Evolutionary conservation across 2,329 filamentous ascomycete species (phyloP), one percentile per base, ranked within the genome.

Genomic region (Beauveria australis): DNA sequence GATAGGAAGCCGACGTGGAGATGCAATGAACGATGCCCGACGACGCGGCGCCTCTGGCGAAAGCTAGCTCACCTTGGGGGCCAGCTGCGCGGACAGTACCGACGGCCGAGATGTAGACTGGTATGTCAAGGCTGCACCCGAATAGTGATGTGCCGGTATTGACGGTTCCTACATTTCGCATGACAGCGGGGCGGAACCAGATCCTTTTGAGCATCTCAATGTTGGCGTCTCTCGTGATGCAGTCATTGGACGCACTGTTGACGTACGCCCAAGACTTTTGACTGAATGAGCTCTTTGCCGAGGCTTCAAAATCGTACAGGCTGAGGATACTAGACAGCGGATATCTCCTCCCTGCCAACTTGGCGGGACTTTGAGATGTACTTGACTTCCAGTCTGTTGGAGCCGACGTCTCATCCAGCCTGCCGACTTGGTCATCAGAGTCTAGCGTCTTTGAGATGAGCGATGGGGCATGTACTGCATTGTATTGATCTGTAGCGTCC

Each of bases 181-280:
- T 64, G 2, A 71, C 62, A 1, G 59, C 43, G 3, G 69, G 67
- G 0, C 69, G 63, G 7, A 71, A 51, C 67, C 66, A 68, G 19
- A 71, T 64, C 1, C 57, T 44, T 18, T 61, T 57, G 5, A 69
- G 53, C 19, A 65, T 41, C 2, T 53, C 48, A 1, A 28, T 43
- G 57, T 70, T 70, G 0, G 61, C 63, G 37, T 68, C 65, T 1
- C 63, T 60, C 0, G 69, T 70, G 37, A 68, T 57, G 48, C 63
- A 64, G 51, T 70, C 68, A 30, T 67, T 70, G 1, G 69, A 63
- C 1, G 63, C 69, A 16, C 66, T 62, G 16, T 61, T 62, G 43
- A 69, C 66, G 41, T 65, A 71, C 0, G 67, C 67, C 62, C 60
- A 67, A 0, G 67, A 62, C 55, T 70, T 70, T 3, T 48, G 51